These are phyloP conservation scores for Pythium plurisporium DNA, from an alignment of 352 stramenopile species.

Conservation along the genomic window DNA sequence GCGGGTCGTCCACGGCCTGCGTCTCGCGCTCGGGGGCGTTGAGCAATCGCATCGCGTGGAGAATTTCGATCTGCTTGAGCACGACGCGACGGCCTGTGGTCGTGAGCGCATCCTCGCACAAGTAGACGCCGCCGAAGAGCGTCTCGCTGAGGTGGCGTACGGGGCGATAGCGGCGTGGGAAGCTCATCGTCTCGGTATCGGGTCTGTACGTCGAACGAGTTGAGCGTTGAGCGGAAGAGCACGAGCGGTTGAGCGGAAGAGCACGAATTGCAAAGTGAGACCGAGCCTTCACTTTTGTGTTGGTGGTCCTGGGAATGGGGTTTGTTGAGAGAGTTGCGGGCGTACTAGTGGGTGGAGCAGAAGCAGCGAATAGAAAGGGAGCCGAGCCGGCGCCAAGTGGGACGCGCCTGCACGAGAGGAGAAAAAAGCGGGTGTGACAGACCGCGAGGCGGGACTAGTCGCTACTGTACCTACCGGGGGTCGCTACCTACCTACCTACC, in stretches of 20 bases:
- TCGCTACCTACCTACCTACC: too few relatives aligned
- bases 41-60: slow-evolving; percentile 25
- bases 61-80: slow-evolving; percentile 44
- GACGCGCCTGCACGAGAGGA: too few relatives aligned
- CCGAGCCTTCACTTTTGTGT: too few relatives aligned
- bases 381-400: too few relatives aligned
- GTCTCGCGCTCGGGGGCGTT: slow-evolving; percentile 14
- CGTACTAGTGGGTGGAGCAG: too few relatives aligned
- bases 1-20: slow-evolving; percentile 33
- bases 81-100: slow-evolving; percentile 22
- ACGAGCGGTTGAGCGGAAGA: background rate
- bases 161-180: slow-evolving; percentile 17
- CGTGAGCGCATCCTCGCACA: slow-evolving; percentile 33
- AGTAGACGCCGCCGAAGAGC: slow-evolving; percentile 42
- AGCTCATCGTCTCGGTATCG: background rate
- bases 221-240: background rate
- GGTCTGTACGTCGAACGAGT: background rate
- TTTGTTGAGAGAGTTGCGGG: too few relatives aligned
- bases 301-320: too few relatives aligned
- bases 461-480: background rate
- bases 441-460: background rate
- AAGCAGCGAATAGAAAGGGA: too few relatives aligned
- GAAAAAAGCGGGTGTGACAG: background rate
- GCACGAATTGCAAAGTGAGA: background rate
- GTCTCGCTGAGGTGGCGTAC: slow-evolving; percentile 34